phyloP scores from a whole-genome alignment of 1,284 basidiomycete genomes.

The Inonotus hispidus region DNA sequence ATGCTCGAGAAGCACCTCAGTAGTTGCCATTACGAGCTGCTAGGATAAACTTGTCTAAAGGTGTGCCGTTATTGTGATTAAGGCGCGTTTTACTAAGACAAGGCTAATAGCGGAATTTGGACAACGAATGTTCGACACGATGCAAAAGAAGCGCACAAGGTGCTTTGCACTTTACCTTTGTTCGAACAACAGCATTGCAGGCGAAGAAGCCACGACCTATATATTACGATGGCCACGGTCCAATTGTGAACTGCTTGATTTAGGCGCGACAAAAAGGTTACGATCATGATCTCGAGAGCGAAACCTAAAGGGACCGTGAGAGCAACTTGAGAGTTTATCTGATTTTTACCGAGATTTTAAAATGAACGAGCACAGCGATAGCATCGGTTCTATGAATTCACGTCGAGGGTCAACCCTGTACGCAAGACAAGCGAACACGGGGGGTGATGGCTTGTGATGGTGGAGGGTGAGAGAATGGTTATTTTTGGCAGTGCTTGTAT shows the following conservation, averaged over 20 bases:
- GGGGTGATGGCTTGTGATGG: neutral
- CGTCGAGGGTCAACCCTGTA: neutral
- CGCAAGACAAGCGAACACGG: neutral
- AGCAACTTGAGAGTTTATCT: neutral
- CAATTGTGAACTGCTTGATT: neutral
- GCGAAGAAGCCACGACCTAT: neutral
- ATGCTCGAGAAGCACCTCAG: neutral
- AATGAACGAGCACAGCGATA: neutral
- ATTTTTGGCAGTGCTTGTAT: neutral
- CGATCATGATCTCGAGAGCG: neutral
- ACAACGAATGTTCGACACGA: neutral
- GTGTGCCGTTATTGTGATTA: neutral
- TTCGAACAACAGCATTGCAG: neutral
- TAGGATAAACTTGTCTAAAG: neutral
- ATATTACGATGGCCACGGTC: neutral
- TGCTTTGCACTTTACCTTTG: neutral
- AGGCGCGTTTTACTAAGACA: neutral
- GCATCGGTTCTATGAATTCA: neutral
- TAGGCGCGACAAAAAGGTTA: neutral
- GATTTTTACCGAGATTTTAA: neutral
- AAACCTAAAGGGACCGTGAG: neutral
- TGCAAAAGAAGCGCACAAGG: neutral
- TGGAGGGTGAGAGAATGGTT: neutral
- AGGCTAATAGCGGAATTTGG: neutral
- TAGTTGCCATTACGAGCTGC: neutral